Evolutionary conservation across 148 eudicot species (phyloP), one percentile per base, ranked within the genome.

Genomic region (Cornus suecica): DNA sequence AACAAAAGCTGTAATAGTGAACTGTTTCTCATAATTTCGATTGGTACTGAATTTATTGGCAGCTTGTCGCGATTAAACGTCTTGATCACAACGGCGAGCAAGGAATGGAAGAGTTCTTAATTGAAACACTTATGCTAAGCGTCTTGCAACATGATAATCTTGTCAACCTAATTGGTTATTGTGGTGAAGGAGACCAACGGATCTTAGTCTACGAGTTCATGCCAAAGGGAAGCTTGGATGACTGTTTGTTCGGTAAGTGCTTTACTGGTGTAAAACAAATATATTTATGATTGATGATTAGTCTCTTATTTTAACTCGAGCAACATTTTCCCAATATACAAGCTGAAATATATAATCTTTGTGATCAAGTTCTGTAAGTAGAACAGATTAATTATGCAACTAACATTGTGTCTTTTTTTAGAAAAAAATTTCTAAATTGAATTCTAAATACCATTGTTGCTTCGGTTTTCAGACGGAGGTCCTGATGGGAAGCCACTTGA

Each of bases 101-200:
- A 65, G 88, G 88, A 70, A 76, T 80, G 72, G 83, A 86, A 72
- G 88, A 86, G 81, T 86, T 86, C 65, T 81, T 86, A 10, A 83
- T 76, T 48, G 54, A 48, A 18, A 18, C 14, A 10, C 54, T 48
- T 15, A 48, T 48, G 54, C 54, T 48, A 48, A 48, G 54, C 54
- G 16, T 48, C 54, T 15, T 48, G 54, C 54, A 48, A 15, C 54
- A 48, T 48, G 14, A 15, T 10, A 8, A 48, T 48, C 54, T 48
- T 48, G 54, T 48, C 54, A 48, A 48, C 18, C 54, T 48, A 48
- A 8, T 5, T 3, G 54, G 54, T 13, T 48, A 48, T 48, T 48
- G 54, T 48, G 54, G 1, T 15, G 54, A 48, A 2, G 54, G 54
- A 48, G 54, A 48, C 54, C 54, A 48, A 48, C 54, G 54, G 54